Conservation (phyloP, 345 rosid species). For the Capsella bursapastoris region DNA sequence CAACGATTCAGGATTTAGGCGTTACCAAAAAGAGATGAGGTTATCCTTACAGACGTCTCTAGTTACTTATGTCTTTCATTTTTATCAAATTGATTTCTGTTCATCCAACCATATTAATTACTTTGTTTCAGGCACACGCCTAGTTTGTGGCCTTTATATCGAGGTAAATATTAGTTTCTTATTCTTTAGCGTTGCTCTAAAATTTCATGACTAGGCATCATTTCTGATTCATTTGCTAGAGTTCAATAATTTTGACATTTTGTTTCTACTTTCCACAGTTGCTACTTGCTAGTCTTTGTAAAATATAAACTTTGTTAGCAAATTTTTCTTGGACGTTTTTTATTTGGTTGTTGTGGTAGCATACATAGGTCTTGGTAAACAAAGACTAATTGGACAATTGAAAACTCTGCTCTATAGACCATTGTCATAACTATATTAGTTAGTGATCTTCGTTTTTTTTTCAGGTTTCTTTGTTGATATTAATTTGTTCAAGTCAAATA, state of each 20-base stretch:
- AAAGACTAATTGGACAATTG: constrained; percentile 2
- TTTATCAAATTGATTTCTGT: constrained; percentile 33
- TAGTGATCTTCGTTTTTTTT: constrained; percentile 31
- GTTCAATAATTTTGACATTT: background rate
- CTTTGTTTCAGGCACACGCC: constrained; percentile 67
- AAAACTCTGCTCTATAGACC: constrained; percentile 12
- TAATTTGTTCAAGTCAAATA: constrained; percentile 79
- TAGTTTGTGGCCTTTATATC: constrained; percentile 93
- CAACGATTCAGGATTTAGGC: constrained; percentile 79
- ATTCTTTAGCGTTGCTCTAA: constrained; percentile 8
- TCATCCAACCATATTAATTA: constrained; percentile 7
- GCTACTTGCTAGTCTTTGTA: background rate
- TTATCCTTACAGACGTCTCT: constrained; percentile 38
- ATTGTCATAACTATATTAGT: constrained; percentile 26
- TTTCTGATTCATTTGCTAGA: constrained; percentile 21
- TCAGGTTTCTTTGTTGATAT: constrained; percentile 93
- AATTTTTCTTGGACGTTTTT: constrained; percentile 7
- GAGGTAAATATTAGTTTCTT: constrained; percentile 62
- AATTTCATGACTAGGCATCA: background rate
- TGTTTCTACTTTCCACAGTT: too few relatives aligned
- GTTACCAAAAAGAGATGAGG: constrained; percentile 99
- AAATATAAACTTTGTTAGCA: constrained; percentile 10
- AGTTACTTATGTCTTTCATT: constrained; percentile 7
- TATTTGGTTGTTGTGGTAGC: too few relatives aligned
- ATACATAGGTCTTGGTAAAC: too few relatives aligned